Evolutionary conservation across 2,329 filamentous ascomycete species (phyloP).

Genomic region (Diaporthe helianthi): DNA sequence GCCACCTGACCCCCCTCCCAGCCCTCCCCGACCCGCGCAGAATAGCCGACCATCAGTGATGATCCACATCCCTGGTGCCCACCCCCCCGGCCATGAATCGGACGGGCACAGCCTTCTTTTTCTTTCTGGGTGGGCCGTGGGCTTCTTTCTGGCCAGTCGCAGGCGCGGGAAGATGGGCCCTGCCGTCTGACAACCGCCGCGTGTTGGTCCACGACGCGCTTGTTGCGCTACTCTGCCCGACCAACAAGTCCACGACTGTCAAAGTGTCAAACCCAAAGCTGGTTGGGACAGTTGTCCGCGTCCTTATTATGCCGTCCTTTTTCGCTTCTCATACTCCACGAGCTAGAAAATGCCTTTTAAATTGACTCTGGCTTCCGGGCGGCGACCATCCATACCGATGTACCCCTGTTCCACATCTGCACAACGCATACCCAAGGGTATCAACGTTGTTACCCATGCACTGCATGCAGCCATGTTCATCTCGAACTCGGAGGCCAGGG

Average conservation of each 20-base stretch:
- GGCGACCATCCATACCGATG: constrained; percentile 25
- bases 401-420: constrained; percentile 29
- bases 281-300: constrained; percentile 6
- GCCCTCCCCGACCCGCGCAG: constrained; percentile 3
- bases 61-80: background rate
- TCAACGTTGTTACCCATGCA: constrained; percentile 28
- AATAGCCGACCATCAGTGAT: constrained; percentile 17
- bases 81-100: background rate
- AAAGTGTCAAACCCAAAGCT: background rate
- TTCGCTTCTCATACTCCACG: constrained; percentile 8
- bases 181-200: constrained; percentile 17
- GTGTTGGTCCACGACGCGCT: constrained; percentile 16
- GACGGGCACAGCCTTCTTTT: constrained; percentile 7
- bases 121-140: background rate
- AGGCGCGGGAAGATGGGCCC: background rate
- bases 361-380: constrained; percentile 24
- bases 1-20: constrained; percentile 2
- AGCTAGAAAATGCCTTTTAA: constrained; percentile 22
- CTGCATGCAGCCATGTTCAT: constrained; percentile 29
- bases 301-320: constrained; percentile 2
- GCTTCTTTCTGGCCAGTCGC: background rate
- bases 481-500: constrained; percentile 18
- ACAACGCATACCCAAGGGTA: constrained; percentile 32
- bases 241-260: background rate
- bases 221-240: constrained; percentile 6